phyloP scores from a whole-genome alignment of 2,329 filamentous ascomycete genomes.

The Aureobasidium sp. region DNA sequence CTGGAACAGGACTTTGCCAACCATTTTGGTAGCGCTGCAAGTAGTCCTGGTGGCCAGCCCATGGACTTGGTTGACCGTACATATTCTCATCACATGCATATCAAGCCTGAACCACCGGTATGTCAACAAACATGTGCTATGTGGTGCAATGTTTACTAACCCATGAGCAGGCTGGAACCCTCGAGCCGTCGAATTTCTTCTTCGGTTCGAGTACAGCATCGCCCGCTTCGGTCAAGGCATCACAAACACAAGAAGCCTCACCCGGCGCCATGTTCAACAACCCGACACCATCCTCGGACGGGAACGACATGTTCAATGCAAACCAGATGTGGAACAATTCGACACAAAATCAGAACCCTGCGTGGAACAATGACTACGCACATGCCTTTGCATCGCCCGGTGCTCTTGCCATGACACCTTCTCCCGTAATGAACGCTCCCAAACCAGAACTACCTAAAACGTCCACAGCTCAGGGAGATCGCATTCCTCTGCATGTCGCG shows the following conservation, averaged over 20 bases:
- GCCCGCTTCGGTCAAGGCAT: conserved; percentile 18
- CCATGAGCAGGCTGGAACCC: conserved; percentile 16
- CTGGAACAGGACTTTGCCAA: conserved; percentile 30
- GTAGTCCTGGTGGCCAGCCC: conserved; percentile 39
- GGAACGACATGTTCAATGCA: conserved; percentile 27
- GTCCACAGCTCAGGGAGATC: conserved; percentile 20
- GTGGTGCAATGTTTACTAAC: neutral
- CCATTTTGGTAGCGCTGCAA: conserved; percentile 53
- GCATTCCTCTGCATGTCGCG: conserved; percentile 30
- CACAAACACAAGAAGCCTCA: conserved; percentile 21
- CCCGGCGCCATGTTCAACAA: conserved; percentile 30
- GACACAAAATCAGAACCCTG: conserved; percentile 28
- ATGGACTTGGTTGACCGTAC: conserved; percentile 10
- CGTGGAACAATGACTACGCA: conserved; percentile 28
- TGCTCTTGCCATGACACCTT: conserved; percentile 29
- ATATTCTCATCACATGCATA: conserved; percentile 8
- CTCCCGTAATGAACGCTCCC: conserved; percentile 27
- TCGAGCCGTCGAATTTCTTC: conserved; percentile 20
- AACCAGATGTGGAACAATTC: conserved; percentile 24
- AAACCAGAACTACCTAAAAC: conserved; percentile 20
- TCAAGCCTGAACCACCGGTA: conserved; percentile 18
- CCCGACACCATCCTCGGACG: conserved; percentile 30
- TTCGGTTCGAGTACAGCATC: conserved; percentile 18
- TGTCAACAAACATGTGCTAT: neutral
- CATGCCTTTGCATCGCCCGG: conserved; percentile 28